These are phyloP conservation scores for Pseudonitzschia pungens DNA, from an alignment of 108 stramenopile species.

Conservation along the genomic window DNA sequence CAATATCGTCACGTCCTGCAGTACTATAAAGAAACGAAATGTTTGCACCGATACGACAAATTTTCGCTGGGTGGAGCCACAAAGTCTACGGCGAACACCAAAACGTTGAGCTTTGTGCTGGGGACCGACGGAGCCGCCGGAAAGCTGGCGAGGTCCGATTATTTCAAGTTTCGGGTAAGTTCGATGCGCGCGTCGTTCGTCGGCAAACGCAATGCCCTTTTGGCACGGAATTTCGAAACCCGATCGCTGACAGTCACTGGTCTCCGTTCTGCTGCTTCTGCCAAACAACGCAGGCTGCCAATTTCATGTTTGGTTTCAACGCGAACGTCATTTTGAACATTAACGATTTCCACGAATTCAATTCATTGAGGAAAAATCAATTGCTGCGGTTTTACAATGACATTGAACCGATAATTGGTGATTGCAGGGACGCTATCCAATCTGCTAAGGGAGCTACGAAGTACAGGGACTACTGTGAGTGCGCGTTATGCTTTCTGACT, in stretches of 20 bases:
- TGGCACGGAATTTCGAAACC: too few relatives aligned
- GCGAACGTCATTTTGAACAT: constrained; percentile 19
- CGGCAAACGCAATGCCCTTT: not conserved
- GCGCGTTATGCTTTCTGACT: not conserved
- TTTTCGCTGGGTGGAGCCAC: constrained; percentile 50
- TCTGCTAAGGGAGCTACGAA: constrained; percentile 22
- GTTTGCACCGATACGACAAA: constrained; percentile 79
- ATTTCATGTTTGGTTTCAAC: constrained; percentile 42
- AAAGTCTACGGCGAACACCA: constrained; percentile 33
- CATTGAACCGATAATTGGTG: constrained; percentile 15
- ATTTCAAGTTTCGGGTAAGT: constrained; percentile 34
- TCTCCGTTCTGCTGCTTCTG: not conserved
- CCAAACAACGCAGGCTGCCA: constrained; percentile 16
- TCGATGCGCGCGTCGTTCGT: not conserved
- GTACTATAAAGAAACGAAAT: constrained; percentile 50
- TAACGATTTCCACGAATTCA: constrained; percentile 29
- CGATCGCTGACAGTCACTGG: not conserved
- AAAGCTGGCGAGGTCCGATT: constrained; percentile 33
- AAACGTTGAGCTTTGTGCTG: constrained; percentile 18
- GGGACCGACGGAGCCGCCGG: constrained; percentile 29
- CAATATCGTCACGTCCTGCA: constrained; percentile 28
- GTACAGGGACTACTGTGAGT: constrained; percentile 33
- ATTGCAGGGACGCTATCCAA: constrained; percentile 17
- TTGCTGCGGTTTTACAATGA: constrained; percentile 24
- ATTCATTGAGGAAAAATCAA: constrained; percentile 35